These are phyloP conservation scores for Neofusicoccum sp. DNA, from an alignment of 2,329 filamentous ascomycete species.

Conservation along the genomic window DNA sequence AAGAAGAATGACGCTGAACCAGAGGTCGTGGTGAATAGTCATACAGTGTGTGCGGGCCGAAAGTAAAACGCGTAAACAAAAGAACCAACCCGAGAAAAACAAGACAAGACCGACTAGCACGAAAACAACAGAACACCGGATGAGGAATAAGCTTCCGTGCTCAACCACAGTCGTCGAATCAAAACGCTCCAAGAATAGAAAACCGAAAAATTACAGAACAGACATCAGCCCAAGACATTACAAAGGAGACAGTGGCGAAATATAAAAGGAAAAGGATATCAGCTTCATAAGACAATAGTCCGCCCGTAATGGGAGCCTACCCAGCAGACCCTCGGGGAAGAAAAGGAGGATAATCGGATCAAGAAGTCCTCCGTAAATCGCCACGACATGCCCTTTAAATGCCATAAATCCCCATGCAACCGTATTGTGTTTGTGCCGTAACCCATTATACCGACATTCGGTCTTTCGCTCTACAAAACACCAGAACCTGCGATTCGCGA, in stretches of 20 bases:
- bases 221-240: not conserved
- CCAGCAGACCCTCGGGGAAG: not conserved
- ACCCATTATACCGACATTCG: not conserved
- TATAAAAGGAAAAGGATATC: not conserved
- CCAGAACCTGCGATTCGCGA: not conserved
- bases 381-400: not conserved
- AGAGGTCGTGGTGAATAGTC: not conserved
- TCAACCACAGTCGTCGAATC: not conserved
- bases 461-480: not conserved
- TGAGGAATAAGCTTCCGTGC: not conserved
- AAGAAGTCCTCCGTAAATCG: not conserved
- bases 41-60: constrained; percentile 9
- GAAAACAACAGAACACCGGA: not conserved
- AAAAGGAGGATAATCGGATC: not conserved
- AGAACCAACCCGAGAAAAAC: not conserved
- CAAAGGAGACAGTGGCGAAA: not conserved
- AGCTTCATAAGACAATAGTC: not conserved
- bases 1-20: not conserved
- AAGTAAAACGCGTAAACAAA: not conserved
- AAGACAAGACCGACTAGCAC: not conserved
- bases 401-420: not conserved
- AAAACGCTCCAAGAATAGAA: not conserved
- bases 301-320: not conserved
- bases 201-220: not conserved
- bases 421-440: not conserved